These are phyloP conservation scores for Macrophomina phaseolina DNA, from an alignment of 2,329 filamentous ascomycete species.

Conservation along the genomic window DNA sequence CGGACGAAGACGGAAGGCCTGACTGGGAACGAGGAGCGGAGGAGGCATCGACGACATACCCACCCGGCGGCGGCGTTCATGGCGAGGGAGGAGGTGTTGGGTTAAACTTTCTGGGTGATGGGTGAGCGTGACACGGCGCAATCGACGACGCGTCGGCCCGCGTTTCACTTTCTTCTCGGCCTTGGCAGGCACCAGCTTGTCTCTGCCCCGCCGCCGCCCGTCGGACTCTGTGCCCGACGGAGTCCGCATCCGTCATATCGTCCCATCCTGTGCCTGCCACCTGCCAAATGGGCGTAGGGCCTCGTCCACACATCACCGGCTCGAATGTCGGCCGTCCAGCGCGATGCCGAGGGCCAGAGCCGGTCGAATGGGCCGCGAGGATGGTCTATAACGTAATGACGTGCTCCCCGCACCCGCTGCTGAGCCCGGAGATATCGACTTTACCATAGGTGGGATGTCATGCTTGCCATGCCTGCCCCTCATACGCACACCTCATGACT, in stretches of 20 bases:
- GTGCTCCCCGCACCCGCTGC: slow-evolving; percentile 3
- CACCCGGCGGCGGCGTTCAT: slow-evolving; percentile 24
- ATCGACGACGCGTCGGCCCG: slow-evolving; percentile 6
- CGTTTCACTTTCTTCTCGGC: not conserved
- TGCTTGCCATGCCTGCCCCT: not conserved
- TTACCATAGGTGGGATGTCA: slow-evolving; percentile 15
- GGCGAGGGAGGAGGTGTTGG: slow-evolving; percentile 2
- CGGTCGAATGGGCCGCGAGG: slow-evolving; percentile 1
- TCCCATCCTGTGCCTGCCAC: not conserved
- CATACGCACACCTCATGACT: not conserved
- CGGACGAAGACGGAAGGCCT: not conserved
- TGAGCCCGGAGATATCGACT: slow-evolving; percentile 5
- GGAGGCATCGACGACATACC: slow-evolving; percentile 22
- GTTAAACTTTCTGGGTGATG: slow-evolving; percentile 2
- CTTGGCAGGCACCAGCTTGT: slow-evolving; percentile 11
- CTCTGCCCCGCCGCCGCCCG: not conserved
- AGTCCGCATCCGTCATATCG: not conserved
- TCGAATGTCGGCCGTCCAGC: not conserved
- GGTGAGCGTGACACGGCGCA: not conserved
- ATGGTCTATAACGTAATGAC: slow-evolving; percentile 18
- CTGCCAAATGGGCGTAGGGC: not conserved
- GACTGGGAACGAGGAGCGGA: not conserved
- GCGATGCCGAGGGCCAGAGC: slow-evolving; percentile 13
- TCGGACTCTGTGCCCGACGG: not conserved
- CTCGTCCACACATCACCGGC: not conserved